phyloP scores from a whole-genome alignment of 2,329 filamentous ascomycete species.

The Colletotrichum truncatum region DNA sequence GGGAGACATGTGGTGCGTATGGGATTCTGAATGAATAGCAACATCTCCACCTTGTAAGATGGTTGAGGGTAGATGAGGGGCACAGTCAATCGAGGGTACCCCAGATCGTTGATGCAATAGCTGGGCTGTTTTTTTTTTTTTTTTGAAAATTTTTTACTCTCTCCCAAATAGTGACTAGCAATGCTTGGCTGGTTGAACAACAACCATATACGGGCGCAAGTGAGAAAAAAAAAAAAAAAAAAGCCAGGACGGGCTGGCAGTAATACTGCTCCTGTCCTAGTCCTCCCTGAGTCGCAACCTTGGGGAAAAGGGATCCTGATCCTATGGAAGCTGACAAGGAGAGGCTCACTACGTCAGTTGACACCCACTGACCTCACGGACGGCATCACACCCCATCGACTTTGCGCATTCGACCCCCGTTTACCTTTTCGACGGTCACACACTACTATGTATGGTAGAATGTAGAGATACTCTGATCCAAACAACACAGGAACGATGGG shows the following conservation, averaged over 20 bases:
- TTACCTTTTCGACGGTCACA: background rate
- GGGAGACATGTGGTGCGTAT: slow-evolving; percentile 12
- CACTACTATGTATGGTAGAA: too few relatives aligned
- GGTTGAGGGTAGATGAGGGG: slow-evolving; percentile 14
- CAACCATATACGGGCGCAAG: background rate
- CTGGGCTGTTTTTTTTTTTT: slow-evolving; percentile 16
- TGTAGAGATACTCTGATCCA: slow-evolving; percentile 3
- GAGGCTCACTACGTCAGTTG: slow-evolving; percentile 28
- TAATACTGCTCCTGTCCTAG: background rate
- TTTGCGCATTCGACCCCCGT: background rate
- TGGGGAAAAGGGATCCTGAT: background rate
- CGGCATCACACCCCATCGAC: slow-evolving; percentile 3
- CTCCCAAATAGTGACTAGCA: slow-evolving; percentile 16
- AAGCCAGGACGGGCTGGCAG: background rate
- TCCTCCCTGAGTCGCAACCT: background rate
- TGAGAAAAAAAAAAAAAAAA: too few relatives aligned
- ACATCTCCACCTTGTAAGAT: slow-evolving; percentile 9
- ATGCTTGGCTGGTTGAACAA: slow-evolving; percentile 23
- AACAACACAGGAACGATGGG: slow-evolving; percentile 8
- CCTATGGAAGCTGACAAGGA: background rate
- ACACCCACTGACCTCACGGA: slow-evolving; percentile 9
- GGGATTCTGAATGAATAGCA: background rate
- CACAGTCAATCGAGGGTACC: slow-evolving; percentile 27
- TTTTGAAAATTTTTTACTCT: too few relatives aligned
- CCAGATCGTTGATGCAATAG: slow-evolving; percentile 30